Base-by-base conservation (phyloP, 2,329 filamentous ascomycete genomes). In the Fusarium mundagurra region DNA sequence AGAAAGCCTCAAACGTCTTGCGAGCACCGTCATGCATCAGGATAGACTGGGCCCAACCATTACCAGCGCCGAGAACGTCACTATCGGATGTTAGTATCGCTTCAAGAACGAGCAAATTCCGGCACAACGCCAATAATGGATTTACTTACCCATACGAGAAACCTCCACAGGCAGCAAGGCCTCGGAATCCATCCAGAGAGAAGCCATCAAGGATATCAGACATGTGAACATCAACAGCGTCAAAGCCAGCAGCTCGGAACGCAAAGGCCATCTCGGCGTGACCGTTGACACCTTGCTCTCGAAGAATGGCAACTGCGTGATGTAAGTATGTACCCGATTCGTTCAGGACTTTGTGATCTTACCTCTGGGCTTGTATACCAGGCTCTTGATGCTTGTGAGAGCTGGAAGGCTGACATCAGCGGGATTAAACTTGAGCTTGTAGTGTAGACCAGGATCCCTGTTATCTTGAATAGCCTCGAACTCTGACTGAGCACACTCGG, bases 211-310 rank as follows among this genome's bases (percentile, higher is more conserved):
- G 91, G 64, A 98, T 92, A 78, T 98, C 96, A 8, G 93, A 96
- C 96, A 99, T 98, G 87, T 98, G 96, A 3, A 98, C 92, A 80
- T 99, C 96, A 53, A 98, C 90, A 20, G 95, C 91, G 57, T 95
- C 92, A 85, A 98, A 98, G 43, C 96, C 96, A 48, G 96, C 96
- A 41, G 92, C 91, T 74, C 93, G 92, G 88, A 98, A 98, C 55
- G 95, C 95, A 80, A 97, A 98, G 2, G 96, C 96, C 94, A 99
- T 97, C 83, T 99, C 96, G n/a, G 94, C 92, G 78, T 98, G 91
- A 47, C 95, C 94, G 84, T 99, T 98, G 76, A 98, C 94, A 81
- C 96, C 96, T 82, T 98, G 95, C 83, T 98, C 96, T 80, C 96
- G 90, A 29, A 99, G 90, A 77, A 99, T 97, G 48, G 96, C 96